These are phyloP conservation scores for Xylaria sp. DNA, from an alignment of 2,329 filamentous ascomycete genomes.

Conservation along the genomic window DNA sequence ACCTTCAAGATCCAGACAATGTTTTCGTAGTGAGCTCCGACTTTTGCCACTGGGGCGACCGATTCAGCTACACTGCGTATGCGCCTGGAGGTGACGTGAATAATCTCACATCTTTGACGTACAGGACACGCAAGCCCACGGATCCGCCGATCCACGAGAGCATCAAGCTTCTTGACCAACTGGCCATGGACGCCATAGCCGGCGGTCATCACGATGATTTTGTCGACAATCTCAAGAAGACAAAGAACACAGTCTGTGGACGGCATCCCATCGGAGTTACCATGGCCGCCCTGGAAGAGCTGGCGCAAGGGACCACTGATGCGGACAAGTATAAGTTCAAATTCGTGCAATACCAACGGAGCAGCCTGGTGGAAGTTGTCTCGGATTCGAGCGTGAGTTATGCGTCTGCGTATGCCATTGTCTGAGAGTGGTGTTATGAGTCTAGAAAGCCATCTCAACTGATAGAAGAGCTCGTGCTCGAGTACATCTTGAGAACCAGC, in stretches of 20 bases:
- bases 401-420: constrained; percentile 86
- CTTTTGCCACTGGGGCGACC: constrained; percentile 93
- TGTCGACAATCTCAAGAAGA: constrained; percentile 72
- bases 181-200: constrained; percentile 86
- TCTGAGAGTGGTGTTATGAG: constrained; percentile 55
- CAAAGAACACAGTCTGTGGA: constrained; percentile 92
- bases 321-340: constrained; percentile 68
- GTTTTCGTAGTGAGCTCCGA: constrained; percentile 92
- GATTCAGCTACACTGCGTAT: constrained; percentile 88
- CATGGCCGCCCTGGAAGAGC: constrained; percentile 84
- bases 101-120: constrained; percentile 53
- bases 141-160: constrained; percentile 79
- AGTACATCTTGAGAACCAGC: constrained; percentile 4
- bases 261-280: constrained; percentile 92
- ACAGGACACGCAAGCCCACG: constrained; percentile 49
- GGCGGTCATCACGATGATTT: constrained; percentile 78
- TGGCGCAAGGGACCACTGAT: constrained; percentile 55
- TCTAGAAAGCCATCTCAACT: background rate
- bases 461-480: constrained; percentile 3
- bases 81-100: constrained; percentile 55
- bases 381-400: constrained; percentile 92
- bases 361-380: constrained; percentile 74
- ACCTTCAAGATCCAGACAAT: constrained; percentile 78
- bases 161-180: constrained; percentile 81
- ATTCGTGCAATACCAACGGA: constrained; percentile 89